These are phyloP conservation scores for Allomyces macrogynus DNA, from an alignment of 192 early-diverging fungal genomes.

Conservation along the genomic window DNA sequence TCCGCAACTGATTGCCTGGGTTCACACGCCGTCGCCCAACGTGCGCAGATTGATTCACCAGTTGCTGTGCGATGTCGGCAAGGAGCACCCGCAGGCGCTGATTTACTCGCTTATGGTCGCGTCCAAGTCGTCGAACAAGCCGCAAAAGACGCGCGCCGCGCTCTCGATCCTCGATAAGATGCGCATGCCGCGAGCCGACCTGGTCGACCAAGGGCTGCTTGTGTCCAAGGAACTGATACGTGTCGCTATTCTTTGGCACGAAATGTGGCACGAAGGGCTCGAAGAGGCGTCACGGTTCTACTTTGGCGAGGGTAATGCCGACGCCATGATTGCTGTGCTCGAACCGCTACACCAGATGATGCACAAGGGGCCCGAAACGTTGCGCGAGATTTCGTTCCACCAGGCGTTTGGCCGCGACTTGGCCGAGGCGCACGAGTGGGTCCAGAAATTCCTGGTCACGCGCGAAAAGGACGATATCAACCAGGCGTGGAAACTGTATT, in stretches of 20 bases:
- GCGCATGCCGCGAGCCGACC: constrained; percentile 49
- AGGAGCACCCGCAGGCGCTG: constrained; percentile 88
- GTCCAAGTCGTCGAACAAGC: constrained; percentile 62
- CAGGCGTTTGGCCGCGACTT: constrained; percentile 75
- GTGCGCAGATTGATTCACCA: constrained; percentile 73
- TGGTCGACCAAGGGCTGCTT: constrained; percentile 78
- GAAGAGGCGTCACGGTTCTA: constrained; percentile 69
- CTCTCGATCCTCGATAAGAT: constrained; percentile 80
- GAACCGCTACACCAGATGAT: constrained; percentile 67
- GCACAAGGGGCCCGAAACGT: constrained; percentile 59
- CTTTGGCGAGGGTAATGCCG: constrained; percentile 53
- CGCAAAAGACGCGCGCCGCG: constrained; percentile 43
- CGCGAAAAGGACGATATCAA: constrained; percentile 64
- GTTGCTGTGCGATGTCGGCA: constrained; percentile 70
- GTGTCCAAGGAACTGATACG: constrained; percentile 93
- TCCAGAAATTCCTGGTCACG: constrained; percentile 50
- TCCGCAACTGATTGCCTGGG: constrained; percentile 86
- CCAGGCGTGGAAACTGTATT: constrained; percentile 87
- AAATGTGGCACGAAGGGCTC: constrained; percentile 91
- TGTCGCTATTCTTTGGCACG: constrained; percentile 87
- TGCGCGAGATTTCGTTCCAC: constrained; percentile 73
- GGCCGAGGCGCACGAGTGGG: constrained; percentile 66
- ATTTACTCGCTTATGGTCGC: constrained; percentile 92
- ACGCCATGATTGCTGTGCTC: constrained; percentile 72
- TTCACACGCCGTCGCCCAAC: constrained; percentile 54